Percentiles rank a stretch among this genome's conserved stretches.
These are phyloP conservation scores for Penicillium flavigenum DNA, from an alignment of 495 filamentous ascomycete genomes.

Conservation along the genomic window DNA sequence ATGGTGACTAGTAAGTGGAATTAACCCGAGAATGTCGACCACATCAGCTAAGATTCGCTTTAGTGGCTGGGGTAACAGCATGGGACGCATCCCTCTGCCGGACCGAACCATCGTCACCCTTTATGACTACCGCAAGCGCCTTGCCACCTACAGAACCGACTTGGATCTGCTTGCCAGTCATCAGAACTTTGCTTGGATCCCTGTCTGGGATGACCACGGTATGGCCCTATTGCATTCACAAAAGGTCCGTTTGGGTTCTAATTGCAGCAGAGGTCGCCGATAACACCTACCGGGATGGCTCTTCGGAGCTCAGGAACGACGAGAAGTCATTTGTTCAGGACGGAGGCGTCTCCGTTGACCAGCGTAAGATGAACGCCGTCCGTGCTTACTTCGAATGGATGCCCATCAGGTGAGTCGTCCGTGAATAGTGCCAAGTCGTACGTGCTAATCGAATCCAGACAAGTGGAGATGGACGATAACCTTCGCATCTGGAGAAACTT, in stretches of 20 bases:
- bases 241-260: conserved; percentile 1
- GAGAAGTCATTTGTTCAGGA: conserved; percentile 59
- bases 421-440: not conserved
- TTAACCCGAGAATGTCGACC: not conserved
- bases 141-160: conserved; percentile 60
- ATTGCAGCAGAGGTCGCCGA: conserved; percentile 55
- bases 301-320: conserved; percentile 55
- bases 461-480: conserved; percentile 67
- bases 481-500: conserved; percentile 68
- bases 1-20: conserved; percentile 49
- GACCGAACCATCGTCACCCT: conserved; percentile 48
- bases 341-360: conserved; percentile 57
- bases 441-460: conserved; percentile 12
- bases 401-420: conserved; percentile 32
- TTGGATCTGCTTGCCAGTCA: conserved; percentile 57
- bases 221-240: conserved; percentile 9
- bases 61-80: conserved; percentile 6
- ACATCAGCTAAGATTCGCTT: conserved; percentile 1
- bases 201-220: conserved; percentile 71
- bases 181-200: conserved; percentile 64
- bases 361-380: conserved; percentile 68
- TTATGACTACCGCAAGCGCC: conserved; percentile 61
- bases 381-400: conserved; percentile 74
- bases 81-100: conserved; percentile 32
- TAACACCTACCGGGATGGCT: conserved; percentile 59